phyloP scores from a whole-genome alignment of 441 rosid species.

The Populus tomentosa region DNA sequence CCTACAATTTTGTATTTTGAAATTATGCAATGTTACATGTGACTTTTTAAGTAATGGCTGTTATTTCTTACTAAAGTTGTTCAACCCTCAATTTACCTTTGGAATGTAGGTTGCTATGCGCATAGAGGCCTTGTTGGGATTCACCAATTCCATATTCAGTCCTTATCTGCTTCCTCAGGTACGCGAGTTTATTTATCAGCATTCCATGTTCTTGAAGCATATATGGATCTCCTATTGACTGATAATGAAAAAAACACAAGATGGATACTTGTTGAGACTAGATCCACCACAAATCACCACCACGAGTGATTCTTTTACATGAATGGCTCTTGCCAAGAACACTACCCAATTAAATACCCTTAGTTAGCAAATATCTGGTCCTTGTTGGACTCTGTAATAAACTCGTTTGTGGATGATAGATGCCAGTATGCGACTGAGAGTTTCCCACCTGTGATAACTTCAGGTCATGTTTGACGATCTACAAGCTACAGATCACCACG shows the following conservation, averaged over 20 bases:
- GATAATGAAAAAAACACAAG: not conserved
- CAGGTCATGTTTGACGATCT: no score
- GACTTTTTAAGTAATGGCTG: not conserved
- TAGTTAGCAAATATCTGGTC: not conserved
- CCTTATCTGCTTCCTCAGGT: slow-evolving; percentile 61
- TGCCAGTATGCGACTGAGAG: no score
- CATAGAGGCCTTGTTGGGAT: slow-evolving; percentile 59
- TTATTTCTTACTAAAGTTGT: not conserved
- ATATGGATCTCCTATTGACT: not conserved
- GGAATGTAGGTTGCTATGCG: slow-evolving; percentile 52
- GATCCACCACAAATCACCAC: no score
- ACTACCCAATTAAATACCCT: not conserved
- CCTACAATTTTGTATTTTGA: not conserved
- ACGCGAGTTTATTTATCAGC: slow-evolving; percentile 9
- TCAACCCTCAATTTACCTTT: not conserved
- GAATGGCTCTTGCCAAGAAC: not conserved
- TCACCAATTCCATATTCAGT: slow-evolving; percentile 44
- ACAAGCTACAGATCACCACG: no score
- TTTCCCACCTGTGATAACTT: no score
- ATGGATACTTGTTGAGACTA: no score
- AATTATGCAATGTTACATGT: not conserved
- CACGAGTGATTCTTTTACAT: no score
- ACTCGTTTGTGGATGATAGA: not conserved
- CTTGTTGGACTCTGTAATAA: not conserved
- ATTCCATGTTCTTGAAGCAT: not conserved